Conservation (phyloP, 441 rosid species). For the Eruca vesicaria region DNA sequence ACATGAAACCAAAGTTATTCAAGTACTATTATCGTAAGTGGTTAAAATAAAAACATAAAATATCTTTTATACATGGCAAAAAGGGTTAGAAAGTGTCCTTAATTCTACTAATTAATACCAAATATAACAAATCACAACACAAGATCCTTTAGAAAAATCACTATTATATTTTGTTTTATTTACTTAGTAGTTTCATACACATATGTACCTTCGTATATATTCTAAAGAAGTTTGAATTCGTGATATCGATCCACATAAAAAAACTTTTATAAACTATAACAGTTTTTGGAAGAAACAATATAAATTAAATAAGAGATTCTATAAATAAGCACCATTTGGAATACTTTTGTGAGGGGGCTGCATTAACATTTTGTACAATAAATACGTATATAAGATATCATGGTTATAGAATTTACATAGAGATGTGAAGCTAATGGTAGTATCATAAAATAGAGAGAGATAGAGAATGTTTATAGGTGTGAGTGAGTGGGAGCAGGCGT, state of each 20-base stretch:
- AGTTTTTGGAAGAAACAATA: too few species aligned
- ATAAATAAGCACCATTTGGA: too few species aligned
- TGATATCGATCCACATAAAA: neutral
- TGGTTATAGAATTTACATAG: neutral
- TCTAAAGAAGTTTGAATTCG: too few species aligned
- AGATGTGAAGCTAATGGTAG: constrained; percentile 19
- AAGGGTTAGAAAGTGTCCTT: constrained; percentile 1
- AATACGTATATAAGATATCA: neutral
- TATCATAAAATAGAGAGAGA: constrained; percentile 34
- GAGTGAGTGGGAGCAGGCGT: constrained; percentile 46
- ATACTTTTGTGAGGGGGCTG: too few species aligned
- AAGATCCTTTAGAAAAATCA: neutral
- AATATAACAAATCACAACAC: neutral
- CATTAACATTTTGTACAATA: neutral
- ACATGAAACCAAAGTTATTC: constrained; percentile 27
- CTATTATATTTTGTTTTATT: neutral
- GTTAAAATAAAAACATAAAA: too few species aligned
- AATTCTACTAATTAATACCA: neutral
- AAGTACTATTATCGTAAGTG: neutral
- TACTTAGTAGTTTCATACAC: neutral
- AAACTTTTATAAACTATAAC: too few species aligned
- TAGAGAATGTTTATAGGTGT: constrained; percentile 38
- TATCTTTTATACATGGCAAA: too few species aligned
- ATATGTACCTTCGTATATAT: too few species aligned
- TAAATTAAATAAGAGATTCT: too few species aligned